phyloP scores from a whole-genome alignment of 164 flowering plant genomes.

The Hamamelis virginiana region DNA sequence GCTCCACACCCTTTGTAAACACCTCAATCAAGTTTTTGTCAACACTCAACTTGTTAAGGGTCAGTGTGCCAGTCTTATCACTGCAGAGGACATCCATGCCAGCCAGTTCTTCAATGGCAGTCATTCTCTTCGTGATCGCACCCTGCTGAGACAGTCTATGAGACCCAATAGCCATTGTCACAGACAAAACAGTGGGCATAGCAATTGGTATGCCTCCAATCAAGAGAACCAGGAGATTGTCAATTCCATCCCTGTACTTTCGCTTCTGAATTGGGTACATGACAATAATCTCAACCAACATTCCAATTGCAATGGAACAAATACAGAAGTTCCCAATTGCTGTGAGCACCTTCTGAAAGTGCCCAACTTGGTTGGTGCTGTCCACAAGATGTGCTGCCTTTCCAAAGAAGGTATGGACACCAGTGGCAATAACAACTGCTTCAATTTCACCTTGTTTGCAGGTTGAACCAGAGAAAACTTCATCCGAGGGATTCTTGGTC shows the following conservation, averaged over 20 bases:
- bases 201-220: slow-evolving; percentile 84
- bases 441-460: slow-evolving; percentile 83
- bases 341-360: slow-evolving; percentile 77
- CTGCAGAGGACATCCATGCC: slow-evolving; percentile 85
- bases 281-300: slow-evolving; percentile 59
- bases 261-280: slow-evolving; percentile 81
- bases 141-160: slow-evolving; percentile 76
- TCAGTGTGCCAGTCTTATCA: slow-evolving; percentile 78
- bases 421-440: slow-evolving; percentile 80
- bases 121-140: slow-evolving; percentile 81
- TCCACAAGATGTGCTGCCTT: slow-evolving; percentile 85
- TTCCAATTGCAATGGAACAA: slow-evolving; percentile 68
- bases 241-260: slow-evolving; percentile 65
- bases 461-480: slow-evolving; percentile 78
- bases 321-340: slow-evolving; percentile 81
- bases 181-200: slow-evolving; percentile 78
- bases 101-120: slow-evolving; percentile 81
- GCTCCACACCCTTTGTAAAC: slow-evolving; percentile 60
- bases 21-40: slow-evolving; percentile 64
- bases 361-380: slow-evolving; percentile 79
- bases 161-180: slow-evolving; percentile 80
- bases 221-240: slow-evolving; percentile 71
- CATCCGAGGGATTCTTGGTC: slow-evolving; percentile 58
- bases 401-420: slow-evolving; percentile 82
- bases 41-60: slow-evolving; percentile 67